phyloP scores from a whole-genome alignment of 768 basidiomycete species.

The Panaeolus cyanescens region DNA sequence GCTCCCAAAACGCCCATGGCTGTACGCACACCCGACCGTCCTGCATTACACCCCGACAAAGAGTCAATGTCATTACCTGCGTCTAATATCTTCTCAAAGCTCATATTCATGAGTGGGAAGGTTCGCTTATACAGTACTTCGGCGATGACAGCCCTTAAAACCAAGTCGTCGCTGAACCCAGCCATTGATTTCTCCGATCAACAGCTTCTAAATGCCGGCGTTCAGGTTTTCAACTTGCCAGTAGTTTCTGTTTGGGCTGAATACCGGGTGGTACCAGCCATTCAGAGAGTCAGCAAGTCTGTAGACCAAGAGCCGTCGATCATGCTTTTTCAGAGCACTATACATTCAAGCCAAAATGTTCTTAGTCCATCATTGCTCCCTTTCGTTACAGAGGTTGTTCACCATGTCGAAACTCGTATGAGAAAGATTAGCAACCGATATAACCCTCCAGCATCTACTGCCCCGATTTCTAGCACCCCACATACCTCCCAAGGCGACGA shows the following conservation, averaged over 20 bases:
- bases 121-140: slow-evolving; percentile 68
- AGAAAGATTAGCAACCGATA: slow-evolving; percentile 46
- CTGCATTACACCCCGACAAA: slow-evolving; percentile 24
- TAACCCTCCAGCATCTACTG: slow-evolving; percentile 14
- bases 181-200: slow-evolving; percentile 52
- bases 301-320: slow-evolving; percentile 51
- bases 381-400: slow-evolving; percentile 78
- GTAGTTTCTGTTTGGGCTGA: slow-evolving; percentile 82
- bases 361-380: slow-evolving; percentile 81
- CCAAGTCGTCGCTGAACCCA: slow-evolving; percentile 33
- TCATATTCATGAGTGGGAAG: slow-evolving; percentile 84
- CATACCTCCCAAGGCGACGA: slow-evolving; percentile 16
- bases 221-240: slow-evolving; percentile 73
- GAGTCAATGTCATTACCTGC: slow-evolving; percentile 45
- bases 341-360: slow-evolving; percentile 87
- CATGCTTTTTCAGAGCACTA: slow-evolving; percentile 82
- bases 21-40: slow-evolving; percentile 17
- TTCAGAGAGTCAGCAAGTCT: slow-evolving; percentile 34
- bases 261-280: slow-evolving; percentile 62
- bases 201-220: slow-evolving; percentile 50
- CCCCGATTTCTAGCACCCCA: slow-evolving; percentile 9
- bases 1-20: slow-evolving; percentile 46
- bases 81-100: slow-evolving; percentile 62
- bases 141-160: slow-evolving; percentile 40
- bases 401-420: slow-evolving; percentile 70